Evolutionary conservation across 2,329 filamentous ascomycete genomes (phyloP), one percentile per base, ranked within the genome.

Genomic region (Monosporascus sp.): DNA sequence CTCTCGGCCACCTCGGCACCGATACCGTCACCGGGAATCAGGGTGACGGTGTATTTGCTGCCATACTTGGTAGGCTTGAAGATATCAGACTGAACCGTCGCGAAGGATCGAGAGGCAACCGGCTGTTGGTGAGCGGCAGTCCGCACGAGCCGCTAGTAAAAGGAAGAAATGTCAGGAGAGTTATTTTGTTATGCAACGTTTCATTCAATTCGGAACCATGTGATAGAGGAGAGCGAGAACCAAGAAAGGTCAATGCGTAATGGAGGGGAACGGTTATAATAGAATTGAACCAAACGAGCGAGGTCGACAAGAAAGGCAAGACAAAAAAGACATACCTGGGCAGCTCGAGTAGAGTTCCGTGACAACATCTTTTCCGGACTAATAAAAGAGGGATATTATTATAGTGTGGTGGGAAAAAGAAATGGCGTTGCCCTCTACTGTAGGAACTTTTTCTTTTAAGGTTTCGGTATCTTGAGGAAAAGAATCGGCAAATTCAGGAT

Each of bases 61-160:
- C 94, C 94, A 74, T 92, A 97, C 83, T 97, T 94, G 79, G 93
- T 91, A 65, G 92, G 92, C 84, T 97, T 96, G 84, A 97, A 97
- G 76, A 97, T 93, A 76, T 97, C 94, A 72, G 88, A 88, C 75
- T 91, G 85, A 65, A 96, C 80, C 60, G 90, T 96, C 65, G 90
- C 90, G 72, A 91, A 86, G 65, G 76, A 75, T 70, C 81, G 79
- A 55, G 75, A 70, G 60, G 70, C 67, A 59, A 70, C 67, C 62
- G 73, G 72, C 62, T 74, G 73, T 64, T 71, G 75, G 61, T 72
- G 72, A 65, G 71, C 66, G 61, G 77, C 75, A 59, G 75, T 72
- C 60, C 69, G 70, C 69, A 78, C 75, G 64, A 83, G 73, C 73
- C 79, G 74, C 80, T 83, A 61, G 17, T 54, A 9, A 46, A 48